Evolutionary conservation across 768 basidiomycete genomes (phyloP).

Genomic region (Mycena vulgaris): DNA sequence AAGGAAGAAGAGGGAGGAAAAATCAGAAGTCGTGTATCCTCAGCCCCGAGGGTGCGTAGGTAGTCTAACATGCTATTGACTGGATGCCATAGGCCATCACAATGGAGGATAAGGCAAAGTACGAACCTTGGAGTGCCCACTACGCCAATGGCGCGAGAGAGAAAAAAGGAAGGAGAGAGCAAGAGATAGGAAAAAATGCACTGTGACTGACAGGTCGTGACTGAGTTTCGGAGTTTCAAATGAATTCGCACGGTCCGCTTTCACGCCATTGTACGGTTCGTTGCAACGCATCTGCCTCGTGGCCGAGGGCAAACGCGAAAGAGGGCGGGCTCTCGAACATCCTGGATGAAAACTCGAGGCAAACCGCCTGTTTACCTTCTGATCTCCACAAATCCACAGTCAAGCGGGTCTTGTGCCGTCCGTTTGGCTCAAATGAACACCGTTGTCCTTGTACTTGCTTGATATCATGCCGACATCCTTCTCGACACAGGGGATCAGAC

Average conservation of each 20-base stretch:
- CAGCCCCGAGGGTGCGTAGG: constrained; percentile 45
- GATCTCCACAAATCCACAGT: constrained; percentile 2
- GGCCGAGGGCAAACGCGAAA: constrained; percentile 8
- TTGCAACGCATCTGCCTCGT: constrained; percentile 31
- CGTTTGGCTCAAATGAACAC: constrained; percentile 22
- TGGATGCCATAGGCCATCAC: constrained; percentile 40
- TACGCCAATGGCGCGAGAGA: not conserved
- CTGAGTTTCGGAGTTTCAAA: not conserved
- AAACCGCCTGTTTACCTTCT: constrained; percentile 1
- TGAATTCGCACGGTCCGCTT: not conserved
- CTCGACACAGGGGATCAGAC: constrained; percentile 26
- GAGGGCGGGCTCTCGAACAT: not conserved
- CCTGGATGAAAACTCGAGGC: constrained; percentile 19
- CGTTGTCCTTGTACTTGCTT: constrained; percentile 4
- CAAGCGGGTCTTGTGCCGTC: constrained; percentile 4
- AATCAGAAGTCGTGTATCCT: constrained; percentile 39
- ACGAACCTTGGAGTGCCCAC: constrained; percentile 20
- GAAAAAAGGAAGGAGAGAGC: too few species aligned
- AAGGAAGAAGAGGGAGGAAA: constrained; percentile 28
- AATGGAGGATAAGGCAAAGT: not conserved
- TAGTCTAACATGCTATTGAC: constrained; percentile 52
- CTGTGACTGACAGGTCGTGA: too few species aligned
- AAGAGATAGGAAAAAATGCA: too few species aligned
- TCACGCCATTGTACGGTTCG: not conserved
- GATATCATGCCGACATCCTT: constrained; percentile 24